Evolutionary conservation across 768 basidiomycete species (phyloP).

Genomic region (Lentinula detonsa): DNA sequence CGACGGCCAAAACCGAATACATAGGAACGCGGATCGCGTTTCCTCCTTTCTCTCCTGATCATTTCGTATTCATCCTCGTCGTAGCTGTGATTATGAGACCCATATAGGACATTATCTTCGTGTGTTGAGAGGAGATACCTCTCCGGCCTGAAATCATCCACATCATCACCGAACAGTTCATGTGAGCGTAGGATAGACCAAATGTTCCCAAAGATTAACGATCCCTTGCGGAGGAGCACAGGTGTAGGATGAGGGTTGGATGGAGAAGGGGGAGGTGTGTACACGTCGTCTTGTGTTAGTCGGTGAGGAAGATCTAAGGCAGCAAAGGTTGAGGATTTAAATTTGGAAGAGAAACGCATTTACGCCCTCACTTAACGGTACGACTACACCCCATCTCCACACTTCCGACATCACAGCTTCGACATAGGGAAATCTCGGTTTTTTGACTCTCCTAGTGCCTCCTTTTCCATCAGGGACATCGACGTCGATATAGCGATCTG

Average conservation of each 20-base stretch:
- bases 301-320: conserved; percentile 55
- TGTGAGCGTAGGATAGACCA: conserved; percentile 30
- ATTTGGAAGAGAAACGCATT: background rate
- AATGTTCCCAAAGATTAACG: conserved; percentile 50
- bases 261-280: conserved; percentile 35
- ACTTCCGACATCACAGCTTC: conserved; percentile 52
- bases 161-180: conserved; percentile 1
- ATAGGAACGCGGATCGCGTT: conserved; percentile 37
- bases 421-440: conserved; percentile 16
- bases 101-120: conserved; percentile 13
- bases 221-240: conserved; percentile 5
- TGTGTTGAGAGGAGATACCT: conserved; percentile 12
- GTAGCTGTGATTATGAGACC: background rate
- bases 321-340: background rate
- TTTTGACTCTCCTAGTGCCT: background rate
- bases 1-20: conserved; percentile 50
- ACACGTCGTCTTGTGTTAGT: conserved; percentile 60
- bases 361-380: conserved; percentile 46
- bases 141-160: conserved; percentile 13
- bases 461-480: conserved; percentile 1
- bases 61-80: conserved; percentile 9
- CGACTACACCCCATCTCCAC: conserved; percentile 50
- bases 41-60: conserved; percentile 19
- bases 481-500: conserved; percentile 8
- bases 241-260: conserved; percentile 42